Base-by-base conservation (phyloP, 306 rosid genomes). In the Cicer bijugum region DNA sequence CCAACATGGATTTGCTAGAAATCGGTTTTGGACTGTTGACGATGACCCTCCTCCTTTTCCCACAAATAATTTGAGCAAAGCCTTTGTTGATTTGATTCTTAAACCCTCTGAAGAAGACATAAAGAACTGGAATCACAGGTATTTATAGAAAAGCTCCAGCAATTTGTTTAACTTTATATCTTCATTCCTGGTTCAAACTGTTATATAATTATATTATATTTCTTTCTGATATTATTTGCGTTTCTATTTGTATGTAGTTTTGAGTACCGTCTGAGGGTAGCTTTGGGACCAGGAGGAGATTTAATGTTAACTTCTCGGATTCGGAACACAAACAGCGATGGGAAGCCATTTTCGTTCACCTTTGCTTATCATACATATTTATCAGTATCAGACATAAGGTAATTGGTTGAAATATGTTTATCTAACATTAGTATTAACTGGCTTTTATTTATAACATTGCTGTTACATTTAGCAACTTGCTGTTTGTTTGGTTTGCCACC, bases 301-400 rank as follows among this genome's bases (percentile, higher is more conserved):
- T 84, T 93, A 65, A 82, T 82, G 82, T 79, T 93, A 86, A 93
- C 96, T 77, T 93, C 97, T 69, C 96, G 98, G 69, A 84, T 93
- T 71, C 84, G 96, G 84, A 91, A 93, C 83, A 91, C 97, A 65
- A 88, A 82, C 83, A 62, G 82, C 63, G 98, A 93, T 10, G 98
- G 97, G 80, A 91, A 93, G 90, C 92, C 96, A 39, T 91, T 93
- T 82, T 56, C 91, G 6, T 93, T 93, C 89, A 89, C 98, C 58
- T 93, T 91, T 84, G 97, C 97, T 4, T 91, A 93, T 82, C 97
- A 93, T 79, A 93, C 97, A 11, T 93, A 93, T 84, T 89, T 93
- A 73, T 89, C 89, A 71, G 97, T 93, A 63, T 91, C 97, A 67
- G 97, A 93, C 78, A 91, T 93, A 82, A 88, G 97, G 98, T 88